Base-by-base conservation (phyloP, 768 basidiomycete genomes). In the Flagelloscypha sp. region DNA sequence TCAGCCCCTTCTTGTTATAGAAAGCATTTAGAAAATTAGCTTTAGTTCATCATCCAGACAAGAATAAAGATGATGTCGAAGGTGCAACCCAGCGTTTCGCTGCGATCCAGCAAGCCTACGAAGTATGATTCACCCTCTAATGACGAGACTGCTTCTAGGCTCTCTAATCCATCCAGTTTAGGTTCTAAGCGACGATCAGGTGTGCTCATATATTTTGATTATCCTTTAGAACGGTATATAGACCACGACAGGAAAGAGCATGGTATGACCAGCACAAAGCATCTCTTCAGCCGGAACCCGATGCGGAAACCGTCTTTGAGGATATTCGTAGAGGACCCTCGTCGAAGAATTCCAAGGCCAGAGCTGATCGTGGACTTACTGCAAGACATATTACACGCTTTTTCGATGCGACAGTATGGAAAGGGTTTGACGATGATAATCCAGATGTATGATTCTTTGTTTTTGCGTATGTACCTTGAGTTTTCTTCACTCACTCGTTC, bases 171-270 rank as follows among this genome's bases (percentile, higher is more conserved):
- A 25, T 8, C 13, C 20, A 7, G 3, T 24, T 7, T 30, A 90
- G 88, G 82, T 94, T 30, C 69, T 98, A 27, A 89, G 87, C 48
- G 94, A 97, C 56, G 88, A 93, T 41, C 90, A 97, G 73, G 90
- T 88, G 61, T 59, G 74, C 44, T 21, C 7, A 28, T 32, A 28
- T 39, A 33, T 29, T 17, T 11, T n/a, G n/a, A n/a, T n/a, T n/a
- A n/a, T n/a, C n/a, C n/a, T n/a, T n/a, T n/a, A n/a, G n/a, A n/a
- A n/a, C n/a, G n/a, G n/a, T n/a, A n/a, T n/a, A n/a, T n/a, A n/a
- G n/a, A n/a, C n/a, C n/a, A n/a, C n/a, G n/a, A n/a, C n/a, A 94
- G 85, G 94, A 98, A 69, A 70, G 95, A 47, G 92, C 95, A 28
- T 99, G 92, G 87, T 99, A 99, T 57, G 95, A 99, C 58, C 79